Percentiles rank a stretch among this genome's conserved stretches.
Evolutionary conservation across 73 alveolate genomes (phyloP).

Genomic region (Symbiodinium natans): DNA sequence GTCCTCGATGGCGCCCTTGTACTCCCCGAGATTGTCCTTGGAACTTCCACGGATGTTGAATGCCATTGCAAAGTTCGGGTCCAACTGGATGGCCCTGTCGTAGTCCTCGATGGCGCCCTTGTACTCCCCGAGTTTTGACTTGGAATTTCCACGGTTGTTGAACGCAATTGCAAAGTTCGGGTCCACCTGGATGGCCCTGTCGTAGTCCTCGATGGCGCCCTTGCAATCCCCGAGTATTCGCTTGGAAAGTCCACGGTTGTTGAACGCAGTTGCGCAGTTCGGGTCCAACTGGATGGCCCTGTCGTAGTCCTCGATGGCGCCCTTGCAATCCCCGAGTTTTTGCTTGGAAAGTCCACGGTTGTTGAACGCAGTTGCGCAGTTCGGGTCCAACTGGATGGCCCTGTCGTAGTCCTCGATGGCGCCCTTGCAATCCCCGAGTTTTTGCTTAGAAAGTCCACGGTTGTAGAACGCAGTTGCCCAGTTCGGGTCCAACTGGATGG

Average conservation of each 20-base stretch:
- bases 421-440: too few relatives aligned
- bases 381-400: not conserved
- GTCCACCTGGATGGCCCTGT: constrained; percentile 29
- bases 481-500: too few relatives aligned
- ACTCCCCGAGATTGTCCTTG: not conserved
- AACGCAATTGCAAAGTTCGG: constrained; percentile 9
- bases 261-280: not conserved
- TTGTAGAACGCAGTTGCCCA: too few relatives aligned
- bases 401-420: not conserved
- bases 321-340: not conserved
- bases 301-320: constrained; percentile 2
- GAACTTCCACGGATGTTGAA: not conserved
- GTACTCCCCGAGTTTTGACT: not conserved
- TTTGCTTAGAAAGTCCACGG: too few relatives aligned
- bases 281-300: constrained; percentile 10
- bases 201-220: not conserved
- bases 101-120: constrained; percentile 33
- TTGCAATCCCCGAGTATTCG: not conserved
- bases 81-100: constrained; percentile 18
- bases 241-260: not conserved
- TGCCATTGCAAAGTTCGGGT: not conserved
- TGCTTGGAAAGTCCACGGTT: not conserved
- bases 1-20: not conserved
- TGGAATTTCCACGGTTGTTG: not conserved
- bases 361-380: not conserved